Evolutionary conservation across 1,139 yeast species (phyloP), one percentile per base, ranked within the genome.

Genomic region (Wickerhamomyces sp.): DNA sequence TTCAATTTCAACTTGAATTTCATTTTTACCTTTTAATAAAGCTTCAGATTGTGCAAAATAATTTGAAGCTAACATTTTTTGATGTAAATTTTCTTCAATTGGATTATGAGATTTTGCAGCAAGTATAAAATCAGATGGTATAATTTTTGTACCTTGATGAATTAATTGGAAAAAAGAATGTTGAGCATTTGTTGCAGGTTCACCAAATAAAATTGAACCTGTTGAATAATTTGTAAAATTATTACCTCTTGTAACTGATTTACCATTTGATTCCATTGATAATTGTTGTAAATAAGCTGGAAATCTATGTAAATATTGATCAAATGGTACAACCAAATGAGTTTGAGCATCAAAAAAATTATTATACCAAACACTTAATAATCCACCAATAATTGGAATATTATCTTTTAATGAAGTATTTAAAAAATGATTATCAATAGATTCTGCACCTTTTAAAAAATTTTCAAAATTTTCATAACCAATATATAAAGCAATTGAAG

Each of bases 21-120:
- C 87, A 58, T 86, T 76, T 79, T 93, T 93, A 65, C 99, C 99
- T 53, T 90, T 90, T 91, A 93, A 87, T 62, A 93, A 78, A 50
- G 99, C 97, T 75, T 93, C 99, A 44, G 98, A 83, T 75, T 93
- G 99, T 46, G 99, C 99, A 63, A 93, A 87, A 77, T 87, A 93
- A 79, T 93, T 93, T 56, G 98, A 91, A 27, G 99, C 98, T 68
- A 93, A 81, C 98, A 93, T 90, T 68, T 78, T 80, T 76, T 93
- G 99, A 76, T 93, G 99, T 65, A 88, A 75, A 78, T 91, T 91
- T 70, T 79, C 69, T 71, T 88, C 95, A 62, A 93, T 84, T 64
- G 99, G 99, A 81, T 93, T 93, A 76, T 93, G 99, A 43, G 97
- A 89, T 75, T 90, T 83, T 46, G 98, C 98, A 61, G 99, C 97